Evolutionary conservation across 208 protist species (phyloP), one percentile per base, ranked within the genome.

Genomic region (Blechomonas ayalai): DNA sequence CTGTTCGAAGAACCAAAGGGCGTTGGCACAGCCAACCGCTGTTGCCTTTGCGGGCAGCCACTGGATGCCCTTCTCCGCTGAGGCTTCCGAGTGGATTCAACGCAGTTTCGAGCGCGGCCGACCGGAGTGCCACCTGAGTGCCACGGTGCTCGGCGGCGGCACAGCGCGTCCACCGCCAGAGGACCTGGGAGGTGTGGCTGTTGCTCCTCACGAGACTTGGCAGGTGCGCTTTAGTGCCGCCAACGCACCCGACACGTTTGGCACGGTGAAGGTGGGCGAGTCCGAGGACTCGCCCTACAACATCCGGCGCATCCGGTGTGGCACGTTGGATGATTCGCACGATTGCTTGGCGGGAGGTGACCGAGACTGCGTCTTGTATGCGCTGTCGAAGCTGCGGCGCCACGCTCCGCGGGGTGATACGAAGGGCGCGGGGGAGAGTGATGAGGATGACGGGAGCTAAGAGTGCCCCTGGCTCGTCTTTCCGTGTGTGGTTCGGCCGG

Each of bases 191-290:
- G 42, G 32, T 12, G 32, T 45, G 26, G 37, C 43, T 10, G 31
- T 9, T 0, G 10, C 22, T n/a, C 15, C 35, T 16, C 13, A 33
- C 19, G 78, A 82, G 40, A 59, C 51, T 16, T 85, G 80, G 72
- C 36, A 29, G 29, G 67, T 90, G 13, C 67, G 52, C 13, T 90
- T 93, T 59, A 89, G 78, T 65, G 82, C 69, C 49, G 67, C 57
- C 4, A 73, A 90, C 41, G 78, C 75, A 0, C 85, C 85, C 12
- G 46, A 66, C 27, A 87, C 81, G 8, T 90, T 90, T 59, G 85
- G 85, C 32, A 78, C 72, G 0, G 73, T 87, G 12, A 59, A 67
- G 54, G 50, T 92, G 13, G 56, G 53, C 19, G 65, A 66, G 13
- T 52, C 20, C 2, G 46, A 59, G 39, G 55, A 60, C 28, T 45